Evolutionary conservation across 2,329 filamentous ascomycete genomes (phyloP).

Genomic region (Grosmannia huntii): DNA sequence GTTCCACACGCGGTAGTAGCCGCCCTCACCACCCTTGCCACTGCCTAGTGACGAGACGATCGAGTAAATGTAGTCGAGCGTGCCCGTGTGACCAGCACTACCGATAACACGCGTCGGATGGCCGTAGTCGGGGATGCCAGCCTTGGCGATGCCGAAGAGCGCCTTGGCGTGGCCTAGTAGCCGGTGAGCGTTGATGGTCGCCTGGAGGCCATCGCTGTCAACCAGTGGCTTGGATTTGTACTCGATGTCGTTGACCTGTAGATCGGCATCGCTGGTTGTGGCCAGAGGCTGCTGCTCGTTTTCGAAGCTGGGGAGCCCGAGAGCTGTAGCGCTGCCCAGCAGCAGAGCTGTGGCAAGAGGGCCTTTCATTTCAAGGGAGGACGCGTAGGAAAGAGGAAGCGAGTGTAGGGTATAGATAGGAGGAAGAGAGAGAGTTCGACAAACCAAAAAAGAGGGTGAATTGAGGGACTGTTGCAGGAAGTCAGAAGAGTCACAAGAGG

Average conservation of each 20-base stretch:
- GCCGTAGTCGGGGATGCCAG: constrained; percentile 45
- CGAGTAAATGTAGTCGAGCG: constrained; percentile 48
- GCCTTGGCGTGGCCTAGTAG: constrained; percentile 46
- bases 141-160: constrained; percentile 50
- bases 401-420: background rate
- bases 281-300: constrained; percentile 3
- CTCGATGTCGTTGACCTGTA: background rate
- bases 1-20: constrained; percentile 48
- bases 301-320: constrained; percentile 3
- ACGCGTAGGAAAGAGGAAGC: background rate
- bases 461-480: background rate
- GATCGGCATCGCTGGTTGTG: background rate
- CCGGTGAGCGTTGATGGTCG: constrained; percentile 38
- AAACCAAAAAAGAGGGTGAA: background rate
- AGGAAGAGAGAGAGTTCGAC: background rate
- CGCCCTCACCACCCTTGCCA: constrained; percentile 6
- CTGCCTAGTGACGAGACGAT: constrained; percentile 40
- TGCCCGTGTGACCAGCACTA: constrained; percentile 50
- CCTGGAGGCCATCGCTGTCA: constrained; percentile 42
- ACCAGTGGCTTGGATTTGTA: constrained; percentile 13
- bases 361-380: constrained; percentile 1
- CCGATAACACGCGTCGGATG: constrained; percentile 62
- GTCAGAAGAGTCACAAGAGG: background rate
- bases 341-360: constrained; percentile 9
- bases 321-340: constrained; percentile 6